phyloP scores from a whole-genome alignment of 352 stramenopile genomes.

The Globisporangium ultimum region DNA sequence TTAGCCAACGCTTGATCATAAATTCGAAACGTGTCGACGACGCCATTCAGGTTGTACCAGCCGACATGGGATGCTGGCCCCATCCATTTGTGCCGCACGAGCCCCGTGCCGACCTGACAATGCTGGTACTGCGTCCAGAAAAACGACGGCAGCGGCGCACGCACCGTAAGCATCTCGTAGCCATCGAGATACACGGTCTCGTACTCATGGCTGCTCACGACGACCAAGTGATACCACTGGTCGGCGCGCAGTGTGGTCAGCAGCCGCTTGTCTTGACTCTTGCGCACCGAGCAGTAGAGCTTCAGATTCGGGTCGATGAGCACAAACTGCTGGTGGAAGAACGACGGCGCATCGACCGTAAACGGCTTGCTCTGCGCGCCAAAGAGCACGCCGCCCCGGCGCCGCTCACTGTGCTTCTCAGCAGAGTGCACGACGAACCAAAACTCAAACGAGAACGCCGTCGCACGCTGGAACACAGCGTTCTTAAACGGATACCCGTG shows the following conservation, averaged over 20 bases:
- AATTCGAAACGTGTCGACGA: constrained; percentile 27
- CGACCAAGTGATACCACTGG: constrained; percentile 41
- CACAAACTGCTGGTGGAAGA: constrained; percentile 43
- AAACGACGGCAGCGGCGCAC: constrained; percentile 30
- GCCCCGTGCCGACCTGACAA: constrained; percentile 37
- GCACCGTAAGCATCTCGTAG: constrained; percentile 14
- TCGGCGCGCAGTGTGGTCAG: constrained; percentile 16
- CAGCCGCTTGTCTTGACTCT: constrained; percentile 21
- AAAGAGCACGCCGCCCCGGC: constrained; percentile 31
- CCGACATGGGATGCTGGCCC: constrained; percentile 3
- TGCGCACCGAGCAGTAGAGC: constrained; percentile 31
- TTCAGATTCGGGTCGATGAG: constrained; percentile 31
- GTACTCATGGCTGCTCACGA: constrained; percentile 32
- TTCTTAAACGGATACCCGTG: constrained; percentile 2
- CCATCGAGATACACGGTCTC: constrained; percentile 37
- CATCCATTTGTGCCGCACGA: constrained; percentile 19
- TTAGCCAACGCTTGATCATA: background rate
- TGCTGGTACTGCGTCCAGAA: constrained; percentile 23
- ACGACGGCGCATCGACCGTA: constrained; percentile 21
- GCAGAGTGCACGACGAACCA: background rate
- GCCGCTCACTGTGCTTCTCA: background rate
- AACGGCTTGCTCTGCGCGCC: constrained; percentile 35
- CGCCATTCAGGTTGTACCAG: constrained; percentile 44
- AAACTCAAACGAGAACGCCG: constrained; percentile 3
- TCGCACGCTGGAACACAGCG: background rate